phyloP scores from a whole-genome alignment of 2,329 filamentous ascomycete genomes.

The Colletotrichum shisoi region DNA sequence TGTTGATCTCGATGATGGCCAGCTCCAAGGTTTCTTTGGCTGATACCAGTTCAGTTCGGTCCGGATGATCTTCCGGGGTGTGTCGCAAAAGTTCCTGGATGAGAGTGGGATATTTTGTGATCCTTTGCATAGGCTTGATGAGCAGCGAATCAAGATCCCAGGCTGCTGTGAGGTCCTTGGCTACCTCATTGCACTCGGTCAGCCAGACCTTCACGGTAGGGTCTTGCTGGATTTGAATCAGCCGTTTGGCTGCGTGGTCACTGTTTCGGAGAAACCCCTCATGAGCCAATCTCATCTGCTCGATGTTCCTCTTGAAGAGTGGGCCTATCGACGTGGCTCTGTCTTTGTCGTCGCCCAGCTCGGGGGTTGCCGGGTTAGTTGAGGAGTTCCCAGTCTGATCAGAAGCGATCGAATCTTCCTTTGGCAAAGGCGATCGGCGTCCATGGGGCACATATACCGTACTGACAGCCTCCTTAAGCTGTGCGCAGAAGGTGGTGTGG shows the following conservation, averaged over 20 bases:
- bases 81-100: slow-evolving; percentile 80
- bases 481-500: slow-evolving; percentile 78
- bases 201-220: slow-evolving; percentile 81
- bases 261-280: slow-evolving; percentile 70
- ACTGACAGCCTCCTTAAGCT: slow-evolving; percentile 81
- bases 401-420: slow-evolving; percentile 54
- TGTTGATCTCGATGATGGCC: slow-evolving; percentile 87
- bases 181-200: slow-evolving; percentile 89
- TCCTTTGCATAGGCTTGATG: slow-evolving; percentile 94
- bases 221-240: slow-evolving; percentile 70
- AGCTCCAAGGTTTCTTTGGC: slow-evolving; percentile 65
- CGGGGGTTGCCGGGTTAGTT: slow-evolving; percentile 50
- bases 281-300: slow-evolving; percentile 67
- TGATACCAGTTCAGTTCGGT: slow-evolving; percentile 69
- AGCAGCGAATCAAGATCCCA: slow-evolving; percentile 97
- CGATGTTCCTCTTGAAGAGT: slow-evolving; percentile 64
- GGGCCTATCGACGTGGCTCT: slow-evolving; percentile 62
- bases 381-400: slow-evolving; percentile 46
- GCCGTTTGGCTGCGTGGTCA: slow-evolving; percentile 67
- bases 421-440: slow-evolving; percentile 53
- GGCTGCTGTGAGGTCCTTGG: slow-evolving; percentile 88
- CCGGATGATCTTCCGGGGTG: slow-evolving; percentile 84
- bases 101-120: slow-evolving; percentile 91
- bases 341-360: slow-evolving; percentile 62
- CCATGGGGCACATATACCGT: slow-evolving; percentile 76